Percentiles rank a stretch among this genome's conserved stretches.
Evolutionary conservation across 495 filamentous ascomycete species (phyloP).

Genomic region (Hypoxylon intermedium): DNA sequence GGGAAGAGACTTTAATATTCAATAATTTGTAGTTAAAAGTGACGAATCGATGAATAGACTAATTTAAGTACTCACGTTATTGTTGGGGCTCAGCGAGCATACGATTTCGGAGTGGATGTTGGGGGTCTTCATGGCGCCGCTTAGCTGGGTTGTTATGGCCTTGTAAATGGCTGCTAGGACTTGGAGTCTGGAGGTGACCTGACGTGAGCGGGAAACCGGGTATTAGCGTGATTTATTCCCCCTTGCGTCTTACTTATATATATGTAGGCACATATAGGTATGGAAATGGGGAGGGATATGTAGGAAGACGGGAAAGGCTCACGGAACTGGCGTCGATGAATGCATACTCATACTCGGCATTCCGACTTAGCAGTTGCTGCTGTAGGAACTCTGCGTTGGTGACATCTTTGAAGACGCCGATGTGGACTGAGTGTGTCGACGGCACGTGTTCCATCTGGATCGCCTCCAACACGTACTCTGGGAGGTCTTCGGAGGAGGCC

Average conservation of each 20-base stretch:
- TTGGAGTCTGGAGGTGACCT: constrained; percentile 68
- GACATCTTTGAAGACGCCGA: constrained; percentile 77
- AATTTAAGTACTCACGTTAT: constrained; percentile 81
- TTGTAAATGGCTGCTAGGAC: constrained; percentile 78
- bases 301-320: no score
- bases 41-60: no score
- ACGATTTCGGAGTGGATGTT: constrained; percentile 97
- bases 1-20: no score
- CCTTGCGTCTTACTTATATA: no score
- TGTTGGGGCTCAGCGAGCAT: constrained; percentile 78
- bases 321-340: constrained; percentile 75
- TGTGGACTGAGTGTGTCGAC: constrained; percentile 66
- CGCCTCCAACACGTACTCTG: constrained; percentile 51
- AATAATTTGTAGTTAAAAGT: no score
- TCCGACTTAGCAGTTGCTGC: constrained; percentile 79
- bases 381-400: constrained; percentile 78
- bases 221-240: no score
- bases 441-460: constrained; percentile 76
- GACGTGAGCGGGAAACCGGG: constrained; percentile 54
- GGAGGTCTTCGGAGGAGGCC: constrained; percentile 8
- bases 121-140: constrained; percentile 69
- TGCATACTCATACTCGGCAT: constrained; percentile 87
- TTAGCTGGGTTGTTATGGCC: constrained; percentile 70
- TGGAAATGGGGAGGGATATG: not conserved
- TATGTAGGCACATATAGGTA: not conserved